Percentiles rank a stretch among this genome's conserved stretches.
Evolutionary conservation across 2,329 filamentous ascomycete genomes (phyloP).

Genomic region (Beauveria sp.): DNA sequence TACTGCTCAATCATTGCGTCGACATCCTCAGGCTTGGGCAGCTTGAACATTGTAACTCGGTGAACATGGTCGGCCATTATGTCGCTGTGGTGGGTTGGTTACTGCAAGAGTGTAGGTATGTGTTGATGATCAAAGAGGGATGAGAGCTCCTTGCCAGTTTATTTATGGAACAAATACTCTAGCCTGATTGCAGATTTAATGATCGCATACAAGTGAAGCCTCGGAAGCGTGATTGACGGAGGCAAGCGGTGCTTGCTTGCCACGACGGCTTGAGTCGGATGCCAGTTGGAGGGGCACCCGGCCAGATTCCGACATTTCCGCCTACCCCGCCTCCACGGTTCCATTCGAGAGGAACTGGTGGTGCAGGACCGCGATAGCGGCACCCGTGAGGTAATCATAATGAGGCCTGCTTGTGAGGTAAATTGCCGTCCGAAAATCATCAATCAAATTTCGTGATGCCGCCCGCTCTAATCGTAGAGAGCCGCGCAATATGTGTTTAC

Average conservation of each 20-base stretch:
- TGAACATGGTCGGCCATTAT: conserved; percentile 34
- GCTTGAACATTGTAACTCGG: conserved; percentile 47
- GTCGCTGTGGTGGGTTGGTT: not conserved
- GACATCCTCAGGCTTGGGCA: conserved; percentile 36
- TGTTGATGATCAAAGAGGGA: not conserved
- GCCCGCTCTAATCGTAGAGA: not conserved
- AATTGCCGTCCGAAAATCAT: no score
- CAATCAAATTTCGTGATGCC: not conserved
- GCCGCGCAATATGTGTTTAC: not conserved
- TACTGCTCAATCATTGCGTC: conserved; percentile 38
- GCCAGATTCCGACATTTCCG: conserved; percentile 2
- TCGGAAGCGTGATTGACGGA: not conserved
- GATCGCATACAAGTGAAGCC: no score
- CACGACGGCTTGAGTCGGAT: conserved; percentile 1
- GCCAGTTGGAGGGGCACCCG: not conserved
- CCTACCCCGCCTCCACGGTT: not conserved
- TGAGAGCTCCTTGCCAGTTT: not conserved
- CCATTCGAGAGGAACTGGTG: no score
- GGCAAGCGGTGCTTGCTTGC: not conserved
- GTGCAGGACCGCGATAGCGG: no score
- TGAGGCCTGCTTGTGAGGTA: no score
- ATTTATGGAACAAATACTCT: not conserved
- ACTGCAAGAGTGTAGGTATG: not conserved
- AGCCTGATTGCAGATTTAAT: no score
- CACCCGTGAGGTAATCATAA: no score